phyloP scores from a whole-genome alignment of 163 green algal genomes.

The Chloromonas sp. region DNA sequence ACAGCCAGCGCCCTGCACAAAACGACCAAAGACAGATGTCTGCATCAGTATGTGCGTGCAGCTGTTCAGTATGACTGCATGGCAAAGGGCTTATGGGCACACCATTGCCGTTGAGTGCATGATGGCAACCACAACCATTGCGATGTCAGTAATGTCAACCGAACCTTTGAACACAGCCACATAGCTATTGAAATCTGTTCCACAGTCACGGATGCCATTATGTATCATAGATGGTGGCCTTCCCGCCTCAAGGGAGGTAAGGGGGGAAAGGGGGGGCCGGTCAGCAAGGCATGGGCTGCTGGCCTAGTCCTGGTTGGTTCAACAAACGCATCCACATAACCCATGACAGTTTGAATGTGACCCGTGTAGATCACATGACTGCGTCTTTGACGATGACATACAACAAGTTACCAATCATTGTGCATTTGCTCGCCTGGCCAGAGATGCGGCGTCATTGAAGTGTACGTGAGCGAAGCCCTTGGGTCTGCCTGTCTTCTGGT shows the following conservation, averaged over 20 bases:
- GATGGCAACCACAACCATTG: no score
- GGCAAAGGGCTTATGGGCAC: no score
- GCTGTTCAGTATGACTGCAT: no score
- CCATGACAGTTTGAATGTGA: neutral
- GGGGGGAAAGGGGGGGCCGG: no score
- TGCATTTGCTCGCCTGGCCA: constrained; percentile 44
- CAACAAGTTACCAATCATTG: neutral
- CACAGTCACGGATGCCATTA: no score
- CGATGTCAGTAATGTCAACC: no score
- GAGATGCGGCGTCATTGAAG: constrained; percentile 55
- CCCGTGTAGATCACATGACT: neutral
- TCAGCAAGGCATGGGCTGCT: neutral
- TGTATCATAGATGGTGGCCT: no score
- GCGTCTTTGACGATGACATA: neutral
- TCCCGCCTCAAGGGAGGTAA: no score
- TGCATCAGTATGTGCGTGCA: no score
- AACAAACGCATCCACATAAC: neutral
- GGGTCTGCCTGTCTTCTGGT: constrained; percentile 63
- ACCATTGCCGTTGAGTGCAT: no score
- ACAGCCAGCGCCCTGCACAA: neutral
- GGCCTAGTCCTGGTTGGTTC: neutral
- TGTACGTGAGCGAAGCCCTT: constrained; percentile 84
- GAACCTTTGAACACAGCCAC: neutral
- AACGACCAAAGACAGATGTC: neutral
- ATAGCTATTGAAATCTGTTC: neutral